Evolutionary conservation across 176 grass and related monocot species (phyloP).

Genomic region (Pharus latifolius): DNA sequence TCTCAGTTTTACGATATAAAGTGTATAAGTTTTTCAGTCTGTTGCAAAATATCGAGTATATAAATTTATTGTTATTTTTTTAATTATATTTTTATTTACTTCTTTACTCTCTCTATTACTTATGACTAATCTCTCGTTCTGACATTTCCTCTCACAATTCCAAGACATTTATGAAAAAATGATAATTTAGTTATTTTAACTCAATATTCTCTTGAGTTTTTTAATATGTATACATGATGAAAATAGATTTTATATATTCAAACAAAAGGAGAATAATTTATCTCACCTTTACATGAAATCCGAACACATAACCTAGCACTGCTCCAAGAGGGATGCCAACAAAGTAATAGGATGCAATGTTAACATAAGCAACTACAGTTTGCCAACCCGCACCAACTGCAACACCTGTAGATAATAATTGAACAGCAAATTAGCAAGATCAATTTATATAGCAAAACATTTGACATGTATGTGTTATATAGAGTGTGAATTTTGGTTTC

Average conservation of each 20-base stretch:
- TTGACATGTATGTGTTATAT: background rate
- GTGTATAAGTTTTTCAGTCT: too few relatives aligned
- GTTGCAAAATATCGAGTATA: background rate
- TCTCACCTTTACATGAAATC: slow-evolving; percentile 54
- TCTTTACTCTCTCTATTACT: too few relatives aligned
- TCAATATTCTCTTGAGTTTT: too few relatives aligned
- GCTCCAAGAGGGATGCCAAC: slow-evolving; percentile 70
- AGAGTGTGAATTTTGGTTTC: too few relatives aligned
- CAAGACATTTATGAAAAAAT: background rate
- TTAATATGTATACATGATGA: too few relatives aligned
- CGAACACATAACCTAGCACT: slow-evolving; percentile 51
- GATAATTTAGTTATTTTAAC: too few relatives aligned
- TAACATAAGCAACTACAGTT: slow-evolving; percentile 65
- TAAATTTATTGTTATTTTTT: too few relatives aligned
- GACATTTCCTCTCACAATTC: background rate
- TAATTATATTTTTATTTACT: too few relatives aligned
- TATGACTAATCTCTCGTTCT: too few relatives aligned
- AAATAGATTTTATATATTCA: too few relatives aligned
- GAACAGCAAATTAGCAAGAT: background rate
- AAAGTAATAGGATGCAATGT: slow-evolving; percentile 73
- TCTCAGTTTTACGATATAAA: too few relatives aligned
- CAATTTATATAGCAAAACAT: background rate
- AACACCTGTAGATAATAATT: slow-evolving; percentile 43
- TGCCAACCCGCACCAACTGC: slow-evolving; percentile 78
- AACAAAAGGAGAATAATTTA: too few relatives aligned